These are phyloP conservation scores for Rhynchospora breviuscula DNA, from an alignment of 176 grass and related monocot genomes.

Conservation along the genomic window DNA sequence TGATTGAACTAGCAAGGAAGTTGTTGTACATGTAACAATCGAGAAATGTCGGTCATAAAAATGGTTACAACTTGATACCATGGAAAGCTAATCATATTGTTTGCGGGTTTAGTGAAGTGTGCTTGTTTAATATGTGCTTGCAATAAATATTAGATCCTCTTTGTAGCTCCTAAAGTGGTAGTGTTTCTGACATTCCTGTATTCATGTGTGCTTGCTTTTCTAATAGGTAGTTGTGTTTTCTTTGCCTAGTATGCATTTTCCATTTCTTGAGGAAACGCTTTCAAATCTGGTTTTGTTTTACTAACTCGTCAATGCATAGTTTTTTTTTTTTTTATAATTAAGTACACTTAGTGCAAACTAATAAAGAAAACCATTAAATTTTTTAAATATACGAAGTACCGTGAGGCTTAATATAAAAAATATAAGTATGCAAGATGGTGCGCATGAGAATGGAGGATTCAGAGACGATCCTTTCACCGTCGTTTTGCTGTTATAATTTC, in stretches of 20 bases:
- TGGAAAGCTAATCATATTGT: constrained; percentile 21
- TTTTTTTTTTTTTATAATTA: background rate
- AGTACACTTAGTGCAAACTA: background rate
- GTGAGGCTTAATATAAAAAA: background rate
- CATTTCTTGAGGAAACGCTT: background rate
- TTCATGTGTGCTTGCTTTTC: constrained; percentile 2
- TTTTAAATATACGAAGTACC: background rate
- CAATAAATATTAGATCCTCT: constrained; percentile 6
- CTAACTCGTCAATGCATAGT: background rate
- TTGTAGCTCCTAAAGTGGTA: constrained; percentile 5
- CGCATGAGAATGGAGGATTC: too few species aligned
- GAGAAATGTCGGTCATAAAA: background rate
- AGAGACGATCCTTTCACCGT: too few species aligned
- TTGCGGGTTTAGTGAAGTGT: background rate
- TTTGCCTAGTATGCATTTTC: background rate
- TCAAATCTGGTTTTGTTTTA: background rate
- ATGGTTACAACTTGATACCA: constrained; percentile 7
- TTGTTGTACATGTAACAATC: constrained; percentile 22
- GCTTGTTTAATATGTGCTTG: background rate
- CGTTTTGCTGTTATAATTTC: too few species aligned
- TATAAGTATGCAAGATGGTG: too few species aligned
- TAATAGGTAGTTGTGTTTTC: background rate
- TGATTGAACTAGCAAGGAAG: constrained; percentile 10
- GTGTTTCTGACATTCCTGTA: background rate
- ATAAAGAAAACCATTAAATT: background rate